Base-by-base conservation (phyloP, 176 grass and related monocot species). In the Eragrostis nindensis region DNA sequence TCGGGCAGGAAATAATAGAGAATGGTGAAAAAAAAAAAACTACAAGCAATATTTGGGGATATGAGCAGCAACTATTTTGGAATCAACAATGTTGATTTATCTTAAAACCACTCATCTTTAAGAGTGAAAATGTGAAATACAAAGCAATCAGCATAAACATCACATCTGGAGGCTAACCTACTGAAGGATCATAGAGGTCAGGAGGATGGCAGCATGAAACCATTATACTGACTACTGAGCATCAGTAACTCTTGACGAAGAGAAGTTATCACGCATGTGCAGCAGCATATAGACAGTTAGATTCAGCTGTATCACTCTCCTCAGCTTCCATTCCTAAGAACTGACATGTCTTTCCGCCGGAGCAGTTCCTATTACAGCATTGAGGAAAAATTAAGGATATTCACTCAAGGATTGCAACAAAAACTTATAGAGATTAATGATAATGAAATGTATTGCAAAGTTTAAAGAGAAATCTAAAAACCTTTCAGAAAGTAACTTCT, bases 291-390 rank as follows among this genome's bases (percentile, higher is more conserved):
- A 75, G 11, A 62, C 49, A 49, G 66, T 81, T 87, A 55, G 92
- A 98, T 60, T 85, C 81, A 62, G 95, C 90, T 2, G 92, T 95
- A 80, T 95, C 90, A 47, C 75, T 89, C 80, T 91, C 89, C 64
- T 93, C 95, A 30, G 70, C 90, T 91, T 93, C 89, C 49, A 87
- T 80, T 45, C 85, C 87, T 29, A 79, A 86, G 66, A 92, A 85
- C 69, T 91, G 85, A 63, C 84, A 73, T 62, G 70, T 70, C 16
- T 86, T 91, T 56, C 88, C 80, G 55, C 38, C 79, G 17, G 68
- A 89, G 73, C 66, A 88, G 69, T 78, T 95, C 87, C 96, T 99
- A 53, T 43, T 68, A 24, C 36, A 19, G 15, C n/a, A 80, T 43
- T 42, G 9, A 10, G 30, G 4, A 9, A 11, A 85, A 65, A 41